Evolutionary conservation across 2,329 filamentous ascomycete species (phyloP), one percentile per base, ranked within the genome.

Genomic region (Allantophomopsis cytisporea): DNA sequence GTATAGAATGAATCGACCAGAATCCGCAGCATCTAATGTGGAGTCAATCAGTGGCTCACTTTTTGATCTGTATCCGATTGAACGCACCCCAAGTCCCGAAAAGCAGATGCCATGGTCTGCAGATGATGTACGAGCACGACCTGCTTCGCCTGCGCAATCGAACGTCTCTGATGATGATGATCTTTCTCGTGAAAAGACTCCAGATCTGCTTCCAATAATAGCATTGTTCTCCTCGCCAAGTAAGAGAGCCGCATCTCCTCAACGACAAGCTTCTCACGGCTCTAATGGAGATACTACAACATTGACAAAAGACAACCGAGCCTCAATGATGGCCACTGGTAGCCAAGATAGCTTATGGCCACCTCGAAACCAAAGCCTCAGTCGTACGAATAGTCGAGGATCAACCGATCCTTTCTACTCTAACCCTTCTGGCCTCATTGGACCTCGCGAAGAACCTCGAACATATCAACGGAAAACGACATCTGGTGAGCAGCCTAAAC

Each of bases 181-280:
- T 39, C 39, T 55, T 20, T 51, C 44, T 39, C 38, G 38, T 3
- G 39, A 36, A 1, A 17, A 46, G 2, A 48, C 41, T 5, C 42
- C 46, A 2, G 51, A 53, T 32, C 17, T 47, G 21, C 34, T 51
- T 6, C n/a, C 16, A 5, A 46, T 51, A 7, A 45, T 47, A 10
- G 41, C 39, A 8, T 32, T 42, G 3, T 44, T 54, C 1, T 48
- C 46, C 14, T 51, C 52, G 4, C 50, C 50, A 11, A 50, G 49
- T 17, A 53, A 49, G 34, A 35, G 5, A 28, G 8, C 10, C 11
- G 3, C 23, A 10, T 10, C 11, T 28, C 11, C 23, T 28, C 23
- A 28, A 28, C 23, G 11, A 10, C 23, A 8, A 28, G 11, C 23
- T 28, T 12, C 23, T 28, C 23, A 12, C 10, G 23, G 23, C 7